phyloP scores from a whole-genome alignment of 768 basidiomycete species.

The Collybia mongolica region DNA sequence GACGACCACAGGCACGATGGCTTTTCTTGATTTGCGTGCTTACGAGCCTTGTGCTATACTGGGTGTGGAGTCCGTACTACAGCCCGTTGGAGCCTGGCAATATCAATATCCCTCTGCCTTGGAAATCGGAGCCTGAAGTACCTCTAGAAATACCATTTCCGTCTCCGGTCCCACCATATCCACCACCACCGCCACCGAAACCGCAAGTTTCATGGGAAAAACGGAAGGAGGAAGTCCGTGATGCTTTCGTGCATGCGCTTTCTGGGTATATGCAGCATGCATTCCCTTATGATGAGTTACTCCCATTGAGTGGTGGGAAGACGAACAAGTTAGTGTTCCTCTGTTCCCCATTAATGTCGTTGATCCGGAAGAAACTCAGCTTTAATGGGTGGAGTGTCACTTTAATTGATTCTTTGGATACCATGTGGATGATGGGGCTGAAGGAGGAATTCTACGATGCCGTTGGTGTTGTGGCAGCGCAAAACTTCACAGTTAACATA shows the following conservation, averaged over 20 bases:
- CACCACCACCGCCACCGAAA: too few relatives aligned
- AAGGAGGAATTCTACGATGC: slow-evolving; percentile 63
- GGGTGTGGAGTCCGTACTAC: too few relatives aligned
- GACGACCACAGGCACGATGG: too few relatives aligned
- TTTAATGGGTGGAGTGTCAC: slow-evolving; percentile 54
- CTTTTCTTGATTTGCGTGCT: too few relatives aligned
- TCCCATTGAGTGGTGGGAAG: slow-evolving; percentile 39
- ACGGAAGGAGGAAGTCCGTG: not conserved
- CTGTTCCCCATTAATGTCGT: not conserved
- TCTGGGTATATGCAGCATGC: slow-evolving; percentile 48
- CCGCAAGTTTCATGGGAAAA: not conserved
- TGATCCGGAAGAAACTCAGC: slow-evolving; percentile 7
- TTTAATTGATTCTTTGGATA: slow-evolving; percentile 75
- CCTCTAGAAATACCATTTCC: too few relatives aligned
- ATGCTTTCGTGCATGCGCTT: not conserved
- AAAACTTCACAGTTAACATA: slow-evolving; percentile 30
- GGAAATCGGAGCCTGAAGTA: too few relatives aligned
- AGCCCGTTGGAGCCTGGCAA: too few relatives aligned
- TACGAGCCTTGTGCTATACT: too few relatives aligned
- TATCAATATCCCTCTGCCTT: too few relatives aligned
- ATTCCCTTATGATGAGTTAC: slow-evolving; percentile 54
- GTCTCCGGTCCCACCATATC: too few relatives aligned
- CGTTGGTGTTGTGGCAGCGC: slow-evolving; percentile 43
- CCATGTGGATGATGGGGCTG: slow-evolving; percentile 78
- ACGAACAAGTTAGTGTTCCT: slow-evolving; percentile 46